Base-by-base conservation (phyloP, 2,329 filamentous ascomycete genomes). In the Ascochyta fabae region DNA sequence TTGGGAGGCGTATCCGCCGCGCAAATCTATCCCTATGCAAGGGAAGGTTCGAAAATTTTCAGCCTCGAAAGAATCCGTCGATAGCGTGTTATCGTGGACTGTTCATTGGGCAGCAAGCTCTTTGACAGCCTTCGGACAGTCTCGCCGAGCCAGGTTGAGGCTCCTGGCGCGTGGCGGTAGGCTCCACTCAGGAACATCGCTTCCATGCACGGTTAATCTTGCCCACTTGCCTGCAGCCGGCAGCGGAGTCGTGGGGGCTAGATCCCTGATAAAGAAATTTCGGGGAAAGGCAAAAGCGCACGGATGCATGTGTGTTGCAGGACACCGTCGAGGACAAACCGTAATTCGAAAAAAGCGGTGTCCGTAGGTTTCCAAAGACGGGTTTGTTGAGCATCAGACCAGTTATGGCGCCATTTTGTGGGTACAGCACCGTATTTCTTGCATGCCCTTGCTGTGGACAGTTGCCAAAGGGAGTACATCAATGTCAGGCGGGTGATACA, bases 141-240 rank as follows among this genome's bases (percentile, higher is more conserved):
- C 41, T 58, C 55, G 55, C 55, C 55, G 48, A 49, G 44, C 55
- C 29, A 58, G 55, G 55, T 53, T 49, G 49, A 53, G 55, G 55
- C 48, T 53, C 45, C 55, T 53, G 40, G 49, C 36, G 49, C 49
- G 55, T 53, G 48, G 55, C 49, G 55, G 55, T 35, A 50, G 43
- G 55, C 48, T 53, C 55, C 55, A 49, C 55, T 22, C 36, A 49
- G 23, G 49, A 31, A 58, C 44, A 58, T 58, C 55, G 48, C 55
- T 58, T 53, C 55, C 49, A 58, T 58, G 55, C 55, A 53, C 26
- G 49, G 55, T 50, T 52, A 52, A 53, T 53, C 55, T 24, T 58
- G 29, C 45, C 54, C 54, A 53, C 53, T 52, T 57, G 43, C 36
- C 33, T 47, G 47, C 47, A 51, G 47, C 42, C 53, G 53, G 47